phyloP scores from a whole-genome alignment of 2,329 filamentous ascomycete species.

The Aotearoamyces nothofagi region DNA sequence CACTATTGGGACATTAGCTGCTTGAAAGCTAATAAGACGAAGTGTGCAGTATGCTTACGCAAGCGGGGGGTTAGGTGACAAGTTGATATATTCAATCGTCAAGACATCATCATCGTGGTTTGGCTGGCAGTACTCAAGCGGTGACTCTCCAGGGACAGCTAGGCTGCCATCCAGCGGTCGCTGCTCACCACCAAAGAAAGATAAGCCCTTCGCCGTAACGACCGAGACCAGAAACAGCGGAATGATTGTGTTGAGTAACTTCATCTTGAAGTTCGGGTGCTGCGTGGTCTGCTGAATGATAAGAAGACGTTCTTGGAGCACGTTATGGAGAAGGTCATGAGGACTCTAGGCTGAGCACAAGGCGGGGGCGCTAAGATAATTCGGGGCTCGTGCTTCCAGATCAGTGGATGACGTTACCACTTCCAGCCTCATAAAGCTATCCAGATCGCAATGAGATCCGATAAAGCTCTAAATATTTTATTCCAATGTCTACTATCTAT shows the following conservation, averaged over 20 bases:
- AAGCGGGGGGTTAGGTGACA: slow-evolving; percentile 72
- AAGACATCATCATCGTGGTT: slow-evolving; percentile 58
- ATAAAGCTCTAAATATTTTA: no score
- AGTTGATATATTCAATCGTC: slow-evolving; percentile 62
- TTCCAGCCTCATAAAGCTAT: no score
- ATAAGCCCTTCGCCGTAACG: slow-evolving; percentile 25
- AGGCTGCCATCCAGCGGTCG: slow-evolving; percentile 25
- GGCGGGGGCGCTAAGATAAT: no score
- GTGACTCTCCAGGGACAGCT: slow-evolving; percentile 66
- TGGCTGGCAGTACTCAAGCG: slow-evolving; percentile 58
- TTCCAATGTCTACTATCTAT: no score
- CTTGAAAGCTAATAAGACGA: no score
- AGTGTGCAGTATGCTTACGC: slow-evolving; percentile 60
- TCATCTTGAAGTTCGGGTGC: slow-evolving; percentile 12
- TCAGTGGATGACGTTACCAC: no score
- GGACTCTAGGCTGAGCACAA: no score
- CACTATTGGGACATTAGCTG: slow-evolving; percentile 40
- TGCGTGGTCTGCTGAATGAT: background rate
- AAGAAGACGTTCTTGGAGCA: no score
- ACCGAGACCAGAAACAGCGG: slow-evolving; percentile 15
- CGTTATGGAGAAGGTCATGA: no score
- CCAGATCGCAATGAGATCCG: no score
- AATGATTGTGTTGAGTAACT: slow-evolving; percentile 14
- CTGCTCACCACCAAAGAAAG: slow-evolving; percentile 31
- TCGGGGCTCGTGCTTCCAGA: no score